Base-by-base conservation (phyloP, 768 basidiomycete species). In the Mycena galopus region DNA sequence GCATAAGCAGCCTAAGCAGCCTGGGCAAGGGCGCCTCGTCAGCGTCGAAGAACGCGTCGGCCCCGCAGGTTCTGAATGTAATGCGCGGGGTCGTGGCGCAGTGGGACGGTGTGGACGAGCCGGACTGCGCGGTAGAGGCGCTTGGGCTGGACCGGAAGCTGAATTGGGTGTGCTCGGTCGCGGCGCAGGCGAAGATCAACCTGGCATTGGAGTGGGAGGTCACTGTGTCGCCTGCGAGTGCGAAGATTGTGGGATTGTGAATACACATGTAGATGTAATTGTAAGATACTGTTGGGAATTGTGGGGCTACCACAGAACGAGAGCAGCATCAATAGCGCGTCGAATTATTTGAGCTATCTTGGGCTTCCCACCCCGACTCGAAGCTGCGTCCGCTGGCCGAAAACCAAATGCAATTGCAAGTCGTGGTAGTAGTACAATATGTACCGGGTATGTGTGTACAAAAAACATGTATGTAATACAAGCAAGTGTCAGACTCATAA, bases 191-290 rank as follows among this genome's bases (percentile, higher is more conserved):
- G 19, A 84, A 83, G 69, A 56, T 79, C 0, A 79, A 79, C 53
- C 65, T 84, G 39, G 61, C 73, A 7, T 70, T 85, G 35, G 78
- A 81, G 30, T 85, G 82, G 81, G 83, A 85, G 73, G 79, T 83
- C 17, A 71, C 73, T 16, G 77, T 77, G 21, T 71, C 73, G 7
- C 81, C 82, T 10, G 73, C 79, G 12, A 77, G 76, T 19, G 75
- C 73, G 1, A 68, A 65, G 14, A 67, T 82, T 3, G 50, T 67
- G 1, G 79, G 80, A 0, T 58, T 82, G 29, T 75, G 61, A n/a
- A n/a, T n/a, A n/a, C n/a, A 51, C 2, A 17, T 19, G 25, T 9
- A 56, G 4, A 6, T 51, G 39, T 39, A 39, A 10, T 16, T 39
- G 11, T 39, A n/a, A n/a, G n/a, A n/a, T n/a, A n/a, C n/a, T n/a